These are phyloP conservation scores for Camelina neglecta DNA, from an alignment of 345 rosid species.

Conservation along the genomic window DNA sequence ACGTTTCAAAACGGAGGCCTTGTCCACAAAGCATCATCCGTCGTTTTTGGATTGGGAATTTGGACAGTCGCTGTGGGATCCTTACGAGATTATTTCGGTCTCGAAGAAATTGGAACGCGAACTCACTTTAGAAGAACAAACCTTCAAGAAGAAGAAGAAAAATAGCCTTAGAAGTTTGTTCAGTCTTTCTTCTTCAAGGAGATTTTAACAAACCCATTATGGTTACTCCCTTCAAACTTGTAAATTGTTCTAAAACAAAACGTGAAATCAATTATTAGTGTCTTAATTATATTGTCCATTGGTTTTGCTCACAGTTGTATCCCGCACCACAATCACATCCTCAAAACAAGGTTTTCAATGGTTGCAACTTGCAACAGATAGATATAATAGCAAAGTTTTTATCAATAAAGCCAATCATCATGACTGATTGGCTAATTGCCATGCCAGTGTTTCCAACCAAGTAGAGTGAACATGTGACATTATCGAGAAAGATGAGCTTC, in stretches of 20 bases:
- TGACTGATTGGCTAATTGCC: not conserved
- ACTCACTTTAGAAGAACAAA: constrained; percentile 49
- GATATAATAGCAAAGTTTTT: not conserved
- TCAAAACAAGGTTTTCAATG: not conserved
- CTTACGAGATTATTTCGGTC: constrained; percentile 72
- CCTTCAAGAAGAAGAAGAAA: constrained; percentile 40
- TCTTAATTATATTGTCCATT: not conserved
- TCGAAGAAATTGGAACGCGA: constrained; percentile 65
- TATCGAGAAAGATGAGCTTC: not conserved
- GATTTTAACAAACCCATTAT: constrained; percentile 46
- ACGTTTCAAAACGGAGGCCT: constrained; percentile 74
- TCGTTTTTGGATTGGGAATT: constrained; percentile 63
- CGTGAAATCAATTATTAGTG: not conserved
- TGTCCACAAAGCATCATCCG: constrained; percentile 32
- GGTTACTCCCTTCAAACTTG: constrained; percentile 19
- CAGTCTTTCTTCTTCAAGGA: constrained; percentile 54
- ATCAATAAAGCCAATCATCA: not conserved
- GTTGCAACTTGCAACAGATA: not conserved
- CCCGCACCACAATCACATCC: not conserved
- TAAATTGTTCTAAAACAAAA: not conserved
- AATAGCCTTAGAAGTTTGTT: constrained; percentile 74
- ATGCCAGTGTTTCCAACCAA: not conserved
- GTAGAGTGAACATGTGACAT: too few relatives aligned
- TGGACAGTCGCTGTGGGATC: constrained; percentile 69
- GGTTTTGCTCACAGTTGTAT: constrained; percentile 6